Evolutionary conservation across 306 rosid genomes (phyloP), one percentile per base, ranked within the genome.

Genomic region (Pyrus bretschneideri): DNA sequence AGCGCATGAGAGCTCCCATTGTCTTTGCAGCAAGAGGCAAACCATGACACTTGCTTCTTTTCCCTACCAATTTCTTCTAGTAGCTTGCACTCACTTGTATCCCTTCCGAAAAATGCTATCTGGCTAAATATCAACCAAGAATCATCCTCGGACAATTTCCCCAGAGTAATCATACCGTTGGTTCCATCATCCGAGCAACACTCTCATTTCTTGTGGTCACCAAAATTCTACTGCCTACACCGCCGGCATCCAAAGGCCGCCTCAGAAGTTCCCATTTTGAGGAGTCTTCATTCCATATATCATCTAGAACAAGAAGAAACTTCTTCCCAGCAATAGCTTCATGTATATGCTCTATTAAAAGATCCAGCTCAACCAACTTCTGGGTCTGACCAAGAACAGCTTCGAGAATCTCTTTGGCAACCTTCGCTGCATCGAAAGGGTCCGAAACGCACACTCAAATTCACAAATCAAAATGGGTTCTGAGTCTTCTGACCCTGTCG

Each of bases 11-110:
- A 10, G 72, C 35, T 21, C 72, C 82, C 4, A 72, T 25, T 30
- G 72, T 55, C 54, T 72, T 79, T 12, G 38, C 70, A 1, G 77
- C 82, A 17, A 71, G 73, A 45, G 81, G 77, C 45, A 78, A 31
- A 19, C 77, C 81, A 2, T 52, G 4, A 17, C 77, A 71, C 42
- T 63, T 42, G 6, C 6, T 30, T 6, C 35, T 52, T 79, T 9
- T 64, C 12, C 45, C 30, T 11, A 3, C 78, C 78, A 54, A 67
- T 65, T 11, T 25, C 13, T 40, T 65, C 60, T 2, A 79, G 59
- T 38, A 6, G 11, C 18, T 72, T 57, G n/a, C 49, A 3, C 33
- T 40, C 75, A 25, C 45, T 57, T 7, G 12, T 10, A 40, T 7
- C 42, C 11, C 54, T 65, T 17, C 60, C 35, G 1, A 12, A 14